Conservation (phyloP, 2,329 filamentous ascomycete species). For the Byssochlamys sp. region DNA sequence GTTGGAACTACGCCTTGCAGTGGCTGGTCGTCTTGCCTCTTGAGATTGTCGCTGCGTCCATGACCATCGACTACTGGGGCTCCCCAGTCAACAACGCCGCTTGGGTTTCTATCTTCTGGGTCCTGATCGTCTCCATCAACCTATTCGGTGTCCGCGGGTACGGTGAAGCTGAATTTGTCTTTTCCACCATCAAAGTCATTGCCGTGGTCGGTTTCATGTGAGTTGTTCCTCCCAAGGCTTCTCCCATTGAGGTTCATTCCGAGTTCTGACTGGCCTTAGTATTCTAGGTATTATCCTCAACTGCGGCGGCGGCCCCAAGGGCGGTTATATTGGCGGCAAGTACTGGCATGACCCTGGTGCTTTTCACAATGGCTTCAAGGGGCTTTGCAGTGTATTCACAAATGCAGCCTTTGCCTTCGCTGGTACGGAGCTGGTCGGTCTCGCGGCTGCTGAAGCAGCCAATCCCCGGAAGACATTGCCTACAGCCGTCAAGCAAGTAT, state of each 20-base stretch:
- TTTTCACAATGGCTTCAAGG: conserved; percentile 57
- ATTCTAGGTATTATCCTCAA: conserved; percentile 79
- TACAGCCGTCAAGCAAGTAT: conserved; percentile 82
- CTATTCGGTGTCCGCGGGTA: conserved; percentile 81
- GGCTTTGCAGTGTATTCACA: conserved; percentile 55
- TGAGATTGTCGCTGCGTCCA: conserved; percentile 76
- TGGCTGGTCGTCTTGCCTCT: conserved; percentile 77
- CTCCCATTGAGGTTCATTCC: neutral
- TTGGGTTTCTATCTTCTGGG: conserved; percentile 74
- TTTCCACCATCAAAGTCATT: conserved; percentile 74
- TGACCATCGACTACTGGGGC: conserved; percentile 77
- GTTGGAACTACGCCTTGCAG: conserved; percentile 85
- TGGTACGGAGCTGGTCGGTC: conserved; percentile 53
- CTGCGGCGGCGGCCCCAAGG: conserved; percentile 63
- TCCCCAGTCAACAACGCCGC: conserved; percentile 55
- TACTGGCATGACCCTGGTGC: conserved; percentile 76
- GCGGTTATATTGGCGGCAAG: conserved; percentile 68
- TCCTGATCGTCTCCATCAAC: conserved; percentile 70
- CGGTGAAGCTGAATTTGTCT: conserved; percentile 80
- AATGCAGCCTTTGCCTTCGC: conserved; percentile 55
- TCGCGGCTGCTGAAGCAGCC: conserved; percentile 50
- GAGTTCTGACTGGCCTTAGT: conserved; percentile 35
- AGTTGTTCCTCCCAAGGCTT: conserved; percentile 22
- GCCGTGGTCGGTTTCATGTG: conserved; percentile 83
- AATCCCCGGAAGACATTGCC: conserved; percentile 63